These are phyloP conservation scores for Coleophoma cylindrospora DNA, from an alignment of 2,329 filamentous ascomycete species.

Conservation along the genomic window DNA sequence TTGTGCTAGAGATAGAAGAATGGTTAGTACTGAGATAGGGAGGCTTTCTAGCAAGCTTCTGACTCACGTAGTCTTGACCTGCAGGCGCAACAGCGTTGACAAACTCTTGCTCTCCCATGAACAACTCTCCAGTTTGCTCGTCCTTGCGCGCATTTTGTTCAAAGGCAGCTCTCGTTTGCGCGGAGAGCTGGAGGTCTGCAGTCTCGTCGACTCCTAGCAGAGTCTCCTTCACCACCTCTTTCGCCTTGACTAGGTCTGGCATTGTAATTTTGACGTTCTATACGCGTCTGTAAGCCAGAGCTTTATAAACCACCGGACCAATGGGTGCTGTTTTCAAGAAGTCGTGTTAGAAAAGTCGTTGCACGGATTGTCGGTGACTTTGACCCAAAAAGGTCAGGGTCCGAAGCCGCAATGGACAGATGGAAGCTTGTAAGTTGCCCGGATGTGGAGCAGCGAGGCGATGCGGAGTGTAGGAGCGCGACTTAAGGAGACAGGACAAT, in stretches of 20 bases:
- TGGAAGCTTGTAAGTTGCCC: too few species aligned
- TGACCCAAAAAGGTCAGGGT: too few species aligned
- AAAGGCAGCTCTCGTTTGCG: constrained; percentile 73
- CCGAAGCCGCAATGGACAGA: too few species aligned
- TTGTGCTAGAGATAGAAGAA: constrained; percentile 67
- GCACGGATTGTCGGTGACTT: too few species aligned
- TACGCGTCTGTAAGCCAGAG: too few species aligned
- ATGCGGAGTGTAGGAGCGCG: too few species aligned
- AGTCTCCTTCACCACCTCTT: constrained; percentile 71
- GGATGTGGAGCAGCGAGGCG: too few species aligned
- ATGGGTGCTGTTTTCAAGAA: too few species aligned
- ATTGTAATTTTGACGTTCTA: constrained; percentile 9
- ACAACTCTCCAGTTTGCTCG: constrained; percentile 68
- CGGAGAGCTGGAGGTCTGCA: constrained; percentile 55
- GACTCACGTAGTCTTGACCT: constrained; percentile 84
- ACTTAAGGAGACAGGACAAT: too few species aligned
- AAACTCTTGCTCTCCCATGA: constrained; percentile 82
- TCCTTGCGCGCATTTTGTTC: constrained; percentile 71
- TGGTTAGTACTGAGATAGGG: constrained; percentile 14
- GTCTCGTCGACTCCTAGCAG: constrained; percentile 58
- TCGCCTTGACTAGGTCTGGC: constrained; percentile 22
- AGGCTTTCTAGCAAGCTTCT: background rate
- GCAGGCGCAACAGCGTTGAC: constrained; percentile 83
- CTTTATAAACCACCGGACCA: too few species aligned
- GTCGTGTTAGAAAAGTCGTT: too few species aligned